These are phyloP conservation scores for Panus rudis DNA, from an alignment of 768 basidiomycete species.

Conservation along the genomic window DNA sequence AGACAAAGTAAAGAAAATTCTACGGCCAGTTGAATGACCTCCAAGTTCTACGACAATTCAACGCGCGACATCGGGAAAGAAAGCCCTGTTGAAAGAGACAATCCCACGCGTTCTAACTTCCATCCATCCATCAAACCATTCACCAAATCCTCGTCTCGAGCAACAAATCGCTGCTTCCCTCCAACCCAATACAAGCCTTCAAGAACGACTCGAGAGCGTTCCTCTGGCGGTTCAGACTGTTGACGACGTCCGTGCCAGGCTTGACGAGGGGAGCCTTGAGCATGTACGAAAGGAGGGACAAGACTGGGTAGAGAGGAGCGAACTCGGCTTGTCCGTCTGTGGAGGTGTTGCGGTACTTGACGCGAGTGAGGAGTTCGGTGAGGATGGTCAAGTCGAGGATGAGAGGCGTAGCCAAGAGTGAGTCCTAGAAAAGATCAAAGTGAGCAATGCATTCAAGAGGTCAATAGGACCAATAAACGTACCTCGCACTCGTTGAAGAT, in stretches of 20 bases:
- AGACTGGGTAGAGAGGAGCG: slow-evolving; percentile 79
- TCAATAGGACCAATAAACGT: slow-evolving; percentile 14
- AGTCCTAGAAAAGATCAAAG: slow-evolving; percentile 55
- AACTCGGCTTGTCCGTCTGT: slow-evolving; percentile 54
- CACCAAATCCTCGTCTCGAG: slow-evolving; percentile 88
- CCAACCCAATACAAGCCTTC: slow-evolving; percentile 89
- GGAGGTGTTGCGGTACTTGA: slow-evolving; percentile 70
- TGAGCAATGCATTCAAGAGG: background rate
- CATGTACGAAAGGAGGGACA: slow-evolving; percentile 94
- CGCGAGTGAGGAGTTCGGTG: slow-evolving; percentile 88
- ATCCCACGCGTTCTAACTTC: background rate
- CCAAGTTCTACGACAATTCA: too few species aligned
- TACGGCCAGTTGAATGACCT: too few species aligned
- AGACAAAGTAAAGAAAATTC: too few species aligned
- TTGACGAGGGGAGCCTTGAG: slow-evolving; percentile 97
- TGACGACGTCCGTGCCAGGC: slow-evolving; percentile 89
- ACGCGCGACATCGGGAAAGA: too few species aligned
- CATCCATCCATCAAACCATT: slow-evolving; percentile 15
- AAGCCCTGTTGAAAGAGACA: too few species aligned
- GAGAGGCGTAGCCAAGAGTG: slow-evolving; percentile 90
- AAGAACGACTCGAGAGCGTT: slow-evolving; percentile 90
- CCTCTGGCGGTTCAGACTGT: slow-evolving; percentile 91
- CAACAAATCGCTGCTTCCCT: slow-evolving; percentile 76
- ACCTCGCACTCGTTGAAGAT: slow-evolving; percentile 98
- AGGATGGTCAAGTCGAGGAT: slow-evolving; percentile 93